These are phyloP conservation scores for Rhizodiscina lignyota DNA, from an alignment of 495 filamentous ascomycete species.

Conservation along the genomic window DNA sequence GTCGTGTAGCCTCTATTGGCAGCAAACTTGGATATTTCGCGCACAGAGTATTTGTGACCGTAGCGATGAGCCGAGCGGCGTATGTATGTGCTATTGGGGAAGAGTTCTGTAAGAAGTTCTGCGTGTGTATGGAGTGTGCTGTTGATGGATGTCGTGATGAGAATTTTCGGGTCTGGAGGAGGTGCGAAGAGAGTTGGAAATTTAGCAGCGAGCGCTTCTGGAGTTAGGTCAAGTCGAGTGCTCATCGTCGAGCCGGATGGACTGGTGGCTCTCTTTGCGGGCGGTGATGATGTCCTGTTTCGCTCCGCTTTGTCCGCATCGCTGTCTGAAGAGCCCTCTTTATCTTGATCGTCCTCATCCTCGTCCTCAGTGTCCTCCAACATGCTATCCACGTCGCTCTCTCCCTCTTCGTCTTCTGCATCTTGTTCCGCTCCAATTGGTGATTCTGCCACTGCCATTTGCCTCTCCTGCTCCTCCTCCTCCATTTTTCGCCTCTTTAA, in stretches of 20 bases:
- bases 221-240: slow-evolving; percentile 22
- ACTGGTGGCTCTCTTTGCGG: slow-evolving; percentile 9
- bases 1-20: slow-evolving; percentile 62
- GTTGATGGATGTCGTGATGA: slow-evolving; percentile 78
- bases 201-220: slow-evolving; percentile 21
- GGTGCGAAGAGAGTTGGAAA: slow-evolving; percentile 72
- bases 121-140: slow-evolving; percentile 74
- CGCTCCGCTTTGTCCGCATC: slow-evolving; percentile 1
- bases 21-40: slow-evolving; percentile 80
- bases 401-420: slow-evolving; percentile 27
- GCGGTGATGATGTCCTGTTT: slow-evolving; percentile 1
- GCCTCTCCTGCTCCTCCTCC: slow-evolving; percentile 40
- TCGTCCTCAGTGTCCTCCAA: slow-evolving; percentile 31
- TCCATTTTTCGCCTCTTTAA: slow-evolving; percentile 17
- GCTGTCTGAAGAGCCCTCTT: slow-evolving; percentile 4
- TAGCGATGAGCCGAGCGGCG: slow-evolving; percentile 64
- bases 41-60: slow-evolving; percentile 70
- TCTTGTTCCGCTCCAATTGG: slow-evolving; percentile 18
- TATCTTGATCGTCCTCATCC: slow-evolving; percentile 23
- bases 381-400: slow-evolving; percentile 50
- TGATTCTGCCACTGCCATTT: slow-evolving; percentile 9
- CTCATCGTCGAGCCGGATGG: slow-evolving; percentile 12
- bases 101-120: slow-evolving; percentile 54
- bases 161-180: slow-evolving; percentile 51
- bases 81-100: slow-evolving; percentile 81